These are phyloP conservation scores for Haplographium delicatum DNA, from an alignment of 495 filamentous ascomycete genomes.

Conservation along the genomic window DNA sequence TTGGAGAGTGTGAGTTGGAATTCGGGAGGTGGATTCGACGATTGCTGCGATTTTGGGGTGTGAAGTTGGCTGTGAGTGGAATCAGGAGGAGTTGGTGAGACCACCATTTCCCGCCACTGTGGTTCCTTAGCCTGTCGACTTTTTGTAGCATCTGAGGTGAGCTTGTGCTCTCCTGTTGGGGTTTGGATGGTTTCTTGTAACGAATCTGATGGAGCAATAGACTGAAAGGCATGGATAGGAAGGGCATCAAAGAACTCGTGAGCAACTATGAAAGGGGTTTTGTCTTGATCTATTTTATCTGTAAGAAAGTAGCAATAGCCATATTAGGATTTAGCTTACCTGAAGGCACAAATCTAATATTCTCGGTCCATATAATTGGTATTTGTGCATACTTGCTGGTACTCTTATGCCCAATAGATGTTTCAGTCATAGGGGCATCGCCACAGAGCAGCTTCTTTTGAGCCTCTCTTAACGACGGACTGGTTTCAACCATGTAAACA, in stretches of 20 bases:
- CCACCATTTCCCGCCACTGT: conserved; percentile 86
- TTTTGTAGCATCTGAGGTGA: conserved; percentile 17
- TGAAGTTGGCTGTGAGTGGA: conserved; percentile 38
- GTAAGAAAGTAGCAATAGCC: conserved; percentile 14
- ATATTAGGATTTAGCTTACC: conserved; percentile 34
- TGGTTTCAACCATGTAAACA: conserved; percentile 90
- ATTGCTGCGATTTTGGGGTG: conserved; percentile 48
- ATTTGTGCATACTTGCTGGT: conserved; percentile 66
- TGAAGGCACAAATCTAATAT: conserved; percentile 74
- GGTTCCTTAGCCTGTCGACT: conserved; percentile 29
- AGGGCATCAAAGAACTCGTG: conserved; percentile 99
- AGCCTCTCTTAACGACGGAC: conserved; percentile 62
- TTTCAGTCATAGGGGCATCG: conserved; percentile 58
- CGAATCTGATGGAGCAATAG: conserved; percentile 46
- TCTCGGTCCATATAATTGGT: conserved; percentile 85
- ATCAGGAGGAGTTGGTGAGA: conserved; percentile 58
- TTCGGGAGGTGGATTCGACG: conserved; percentile 52
- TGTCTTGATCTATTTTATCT: conserved; percentile 25
- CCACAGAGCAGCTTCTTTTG: conserved; percentile 85
- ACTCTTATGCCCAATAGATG: conserved; percentile 69
- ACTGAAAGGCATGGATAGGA: conserved; percentile 92
- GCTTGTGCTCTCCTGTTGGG: conserved; percentile 28
- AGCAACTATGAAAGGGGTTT: conserved; percentile 87
- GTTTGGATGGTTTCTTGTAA: conserved; percentile 34
- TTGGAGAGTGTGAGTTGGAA: conserved; percentile 79